These are phyloP conservation scores for Pseudocercospora cruenta DNA, from an alignment of 2,329 filamentous ascomycete genomes.

Conservation along the genomic window DNA sequence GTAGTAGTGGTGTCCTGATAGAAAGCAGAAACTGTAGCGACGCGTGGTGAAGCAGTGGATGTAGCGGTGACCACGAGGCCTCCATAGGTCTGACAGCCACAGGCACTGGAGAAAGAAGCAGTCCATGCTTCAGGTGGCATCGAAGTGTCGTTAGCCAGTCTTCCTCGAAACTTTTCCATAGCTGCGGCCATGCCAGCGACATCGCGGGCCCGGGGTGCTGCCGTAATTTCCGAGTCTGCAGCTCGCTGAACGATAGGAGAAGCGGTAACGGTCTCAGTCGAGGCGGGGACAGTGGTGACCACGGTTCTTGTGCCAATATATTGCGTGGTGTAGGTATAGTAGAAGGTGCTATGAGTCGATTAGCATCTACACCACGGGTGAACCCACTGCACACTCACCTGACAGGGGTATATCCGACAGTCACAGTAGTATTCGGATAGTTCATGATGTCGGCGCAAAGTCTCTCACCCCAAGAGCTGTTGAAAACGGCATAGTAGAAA, in stretches of 20 bases:
- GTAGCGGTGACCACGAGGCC: constrained; percentile 34
- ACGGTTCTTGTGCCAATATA: constrained; percentile 23
- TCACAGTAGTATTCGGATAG: constrained; percentile 33
- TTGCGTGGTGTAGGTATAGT: constrained; percentile 28
- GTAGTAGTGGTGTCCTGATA: constrained; percentile 28
- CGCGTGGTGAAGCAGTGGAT: constrained; percentile 29
- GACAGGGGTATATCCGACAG: constrained; percentile 34
- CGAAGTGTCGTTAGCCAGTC: constrained; percentile 18
- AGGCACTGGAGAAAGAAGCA: constrained; percentile 39
- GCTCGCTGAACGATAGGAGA: constrained; percentile 28
- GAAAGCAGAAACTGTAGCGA: constrained; percentile 28
- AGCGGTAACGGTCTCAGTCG: constrained; percentile 33
- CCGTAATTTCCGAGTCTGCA: constrained; percentile 25
- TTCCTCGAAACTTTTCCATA: constrained; percentile 27
- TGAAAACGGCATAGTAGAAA: constrained; percentile 33
- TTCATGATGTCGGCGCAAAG: constrained; percentile 33
- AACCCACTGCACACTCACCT: constrained; percentile 26
- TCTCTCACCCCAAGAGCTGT: constrained; percentile 28
- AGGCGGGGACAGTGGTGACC: constrained; percentile 28
- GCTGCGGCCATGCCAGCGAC: constrained; percentile 19
- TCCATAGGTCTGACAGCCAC: constrained; percentile 34
- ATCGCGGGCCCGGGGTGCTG: constrained; percentile 16
- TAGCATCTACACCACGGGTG: neutral
- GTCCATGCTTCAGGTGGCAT: constrained; percentile 25
- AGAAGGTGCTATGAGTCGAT: constrained; percentile 24